Evolutionary conservation across 2,329 filamentous ascomycete genomes (phyloP), one percentile per base, ranked within the genome.

Genomic region (Fusarium phyllophilum): DNA sequence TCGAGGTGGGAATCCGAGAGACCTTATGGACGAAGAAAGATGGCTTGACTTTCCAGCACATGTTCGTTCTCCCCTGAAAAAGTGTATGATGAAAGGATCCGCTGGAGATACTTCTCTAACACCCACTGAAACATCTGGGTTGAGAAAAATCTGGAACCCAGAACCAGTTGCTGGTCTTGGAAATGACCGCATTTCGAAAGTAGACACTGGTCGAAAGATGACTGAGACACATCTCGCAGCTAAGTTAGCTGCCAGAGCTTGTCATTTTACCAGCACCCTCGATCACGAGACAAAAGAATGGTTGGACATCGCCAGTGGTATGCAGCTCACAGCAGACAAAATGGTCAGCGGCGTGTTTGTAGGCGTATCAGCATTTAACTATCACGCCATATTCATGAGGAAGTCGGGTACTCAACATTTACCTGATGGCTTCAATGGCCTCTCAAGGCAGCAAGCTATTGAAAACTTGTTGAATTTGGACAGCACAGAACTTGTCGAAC

Each of bases 41-140:
- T 34, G 14, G 18, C 56, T 61, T 6, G 15, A 31, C 9, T 29
- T 17, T 39, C 34, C 49, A 14, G 1, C 11, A 3, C 12, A 46
- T 12, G 24, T n/a, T n/a, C n/a, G n/a, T n/a, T n/a, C n/a, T n/a
- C 24, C 44, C 18, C 29, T 26, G 24, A 29, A 26, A 44, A 18
- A 42, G 41, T 0, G 0, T 42, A 42, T 11, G 1, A 42, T 42
- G 0, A 3, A 18, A 3, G n/a, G 18, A 11, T 12, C 44, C 17
- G 24, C 29, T 10, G 18, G 8, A 29, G 17, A 13, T 14, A 6
- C 5, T 8, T 20, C 44, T 46, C 8, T 14, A 6, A 4, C 5
- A 18, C 44, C 6, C 18, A 46, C 3, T 14, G 5, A 5, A 29
- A 5, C 8, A 46, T 8, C 11, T 29, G 2, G 18, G 8, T 4